phyloP scores from a whole-genome alignment of 2,329 filamentous ascomycete genomes.

The Chaetomium sp. region DNA sequence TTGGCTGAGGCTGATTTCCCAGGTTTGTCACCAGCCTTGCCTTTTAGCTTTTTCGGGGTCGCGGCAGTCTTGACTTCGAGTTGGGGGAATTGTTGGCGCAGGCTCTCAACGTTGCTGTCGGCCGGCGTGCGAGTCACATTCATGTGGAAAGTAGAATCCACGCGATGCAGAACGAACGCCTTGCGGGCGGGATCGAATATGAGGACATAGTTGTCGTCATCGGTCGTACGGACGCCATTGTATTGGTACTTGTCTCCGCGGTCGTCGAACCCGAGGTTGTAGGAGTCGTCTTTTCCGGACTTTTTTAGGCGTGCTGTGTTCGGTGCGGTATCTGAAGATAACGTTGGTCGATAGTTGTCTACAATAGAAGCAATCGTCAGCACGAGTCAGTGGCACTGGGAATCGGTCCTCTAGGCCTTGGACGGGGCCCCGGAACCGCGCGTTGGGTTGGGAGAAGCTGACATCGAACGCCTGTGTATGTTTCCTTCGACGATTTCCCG shows the following conservation, averaged over 20 bases:
- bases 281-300: conserved; percentile 45
- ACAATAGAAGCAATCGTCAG: neutral
- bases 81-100: conserved; percentile 62
- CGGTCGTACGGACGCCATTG: conserved; percentile 51
- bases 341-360: conserved; percentile 58
- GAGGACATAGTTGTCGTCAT: conserved; percentile 56
- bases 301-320: conserved; percentile 46
- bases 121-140: conserved; percentile 68
- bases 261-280: conserved; percentile 50
- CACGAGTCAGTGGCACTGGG: neutral
- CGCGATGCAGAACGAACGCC: conserved; percentile 72
- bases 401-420: neutral
- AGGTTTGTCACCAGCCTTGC: conserved; percentile 21
- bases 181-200: conserved; percentile 70
- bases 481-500: conserved; percentile 49
- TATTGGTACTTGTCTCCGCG: conserved; percentile 53
- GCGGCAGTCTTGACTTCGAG: conserved; percentile 37
- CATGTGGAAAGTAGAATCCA: conserved; percentile 81
- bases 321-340: conserved; percentile 44
- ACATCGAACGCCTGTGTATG: conserved; percentile 58
- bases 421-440: neutral
- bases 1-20: conserved; percentile 15
- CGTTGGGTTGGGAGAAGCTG: conserved; percentile 24
- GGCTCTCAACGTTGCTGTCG: conserved; percentile 54
- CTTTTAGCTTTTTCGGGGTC: conserved; percentile 24